phyloP scores from a whole-genome alignment of 2,329 filamentous ascomycete genomes.

The Botrytis paeoniae region DNA sequence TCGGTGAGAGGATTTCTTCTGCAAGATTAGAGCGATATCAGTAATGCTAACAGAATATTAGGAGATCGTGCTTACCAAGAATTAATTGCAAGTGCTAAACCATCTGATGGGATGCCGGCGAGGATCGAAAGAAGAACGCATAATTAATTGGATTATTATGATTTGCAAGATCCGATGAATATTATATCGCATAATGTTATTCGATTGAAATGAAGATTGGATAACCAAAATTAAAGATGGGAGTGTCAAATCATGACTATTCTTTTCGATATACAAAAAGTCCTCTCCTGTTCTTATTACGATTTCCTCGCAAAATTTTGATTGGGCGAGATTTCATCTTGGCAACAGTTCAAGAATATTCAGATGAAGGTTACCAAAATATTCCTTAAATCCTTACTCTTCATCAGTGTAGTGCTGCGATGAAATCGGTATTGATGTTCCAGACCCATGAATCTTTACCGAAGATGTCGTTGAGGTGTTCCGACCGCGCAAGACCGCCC shows the following conservation, averaged over 20 bases:
- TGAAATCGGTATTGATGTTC: background rate
- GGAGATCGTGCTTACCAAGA: slow-evolving; percentile 25
- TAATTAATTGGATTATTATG: slow-evolving; percentile 9
- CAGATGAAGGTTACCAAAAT: background rate
- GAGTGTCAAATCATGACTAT: background rate
- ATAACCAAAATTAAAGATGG: background rate
- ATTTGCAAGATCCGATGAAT: background rate
- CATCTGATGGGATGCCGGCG: slow-evolving; percentile 27
- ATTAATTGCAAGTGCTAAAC: slow-evolving; percentile 26
- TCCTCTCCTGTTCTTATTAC: background rate
- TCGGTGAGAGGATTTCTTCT: slow-evolving; percentile 14
- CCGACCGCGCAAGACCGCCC: background rate
- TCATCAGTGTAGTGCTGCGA: background rate
- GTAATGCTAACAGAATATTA: background rate
- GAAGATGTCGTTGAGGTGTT: background rate
- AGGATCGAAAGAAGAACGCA: slow-evolving; percentile 8
- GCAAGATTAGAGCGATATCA: background rate
- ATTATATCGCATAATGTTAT: background rate
- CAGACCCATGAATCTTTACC: background rate
- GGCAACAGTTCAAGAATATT: background rate
- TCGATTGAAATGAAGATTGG: background rate
- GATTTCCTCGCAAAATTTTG: background rate
- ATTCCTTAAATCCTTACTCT: background rate
- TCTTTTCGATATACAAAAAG: too few species aligned
- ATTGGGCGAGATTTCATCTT: background rate